phyloP scores from a whole-genome alignment of 2,329 filamentous ascomycete genomes.

The Bipolaris bicolor region DNA sequence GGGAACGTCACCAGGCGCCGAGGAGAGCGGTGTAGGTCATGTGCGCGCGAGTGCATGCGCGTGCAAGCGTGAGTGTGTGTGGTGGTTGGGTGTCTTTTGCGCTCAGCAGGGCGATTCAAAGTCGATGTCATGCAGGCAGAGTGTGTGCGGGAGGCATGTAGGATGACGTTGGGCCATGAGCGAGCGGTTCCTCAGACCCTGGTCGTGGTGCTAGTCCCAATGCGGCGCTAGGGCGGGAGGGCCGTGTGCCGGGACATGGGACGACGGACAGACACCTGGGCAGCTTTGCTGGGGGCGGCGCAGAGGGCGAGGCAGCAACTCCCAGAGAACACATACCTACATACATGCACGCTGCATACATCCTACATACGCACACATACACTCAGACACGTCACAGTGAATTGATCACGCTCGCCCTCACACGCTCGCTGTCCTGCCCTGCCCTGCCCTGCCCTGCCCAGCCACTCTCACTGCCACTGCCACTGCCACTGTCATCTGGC shows the following conservation, averaged over 20 bases:
- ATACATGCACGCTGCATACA: no score
- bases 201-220: constrained; percentile 14
- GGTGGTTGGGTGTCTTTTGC: constrained; percentile 6
- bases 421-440: neutral
- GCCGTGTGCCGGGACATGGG: constrained; percentile 9
- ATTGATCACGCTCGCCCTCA: neutral
- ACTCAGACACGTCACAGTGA: neutral
- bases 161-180: constrained; percentile 21
- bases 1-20: constrained; percentile 6
- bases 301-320: neutral
- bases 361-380: no score
- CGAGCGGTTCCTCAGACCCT: constrained; percentile 7
- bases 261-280: constrained; percentile 1
- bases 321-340: no score
- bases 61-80: constrained; percentile 2
- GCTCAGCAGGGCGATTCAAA: constrained; percentile 15
- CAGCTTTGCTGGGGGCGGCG: neutral
- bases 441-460: no score
- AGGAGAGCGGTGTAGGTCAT: constrained; percentile 29
- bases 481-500: neutral
- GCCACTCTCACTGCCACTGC: no score
- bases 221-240: constrained; percentile 5
- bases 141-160: constrained; percentile 4
- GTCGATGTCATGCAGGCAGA: constrained; percentile 23
- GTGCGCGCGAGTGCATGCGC: constrained; percentile 7